Conservation (phyloP, 2,329 filamentous ascomycete species). For the Talaromyces islandicus region DNA sequence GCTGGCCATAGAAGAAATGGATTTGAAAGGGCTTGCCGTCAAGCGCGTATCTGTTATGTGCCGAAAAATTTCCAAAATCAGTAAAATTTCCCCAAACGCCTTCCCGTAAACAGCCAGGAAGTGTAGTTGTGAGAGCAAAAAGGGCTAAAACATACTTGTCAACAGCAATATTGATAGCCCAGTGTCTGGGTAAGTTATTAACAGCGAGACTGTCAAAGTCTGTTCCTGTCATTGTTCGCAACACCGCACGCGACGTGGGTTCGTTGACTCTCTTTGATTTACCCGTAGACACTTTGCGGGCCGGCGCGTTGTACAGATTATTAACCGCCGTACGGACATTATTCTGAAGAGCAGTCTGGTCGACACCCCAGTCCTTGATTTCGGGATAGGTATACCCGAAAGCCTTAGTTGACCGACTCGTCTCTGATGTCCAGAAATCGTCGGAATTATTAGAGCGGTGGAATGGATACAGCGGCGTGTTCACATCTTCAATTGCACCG, state of each 20-base stretch:
- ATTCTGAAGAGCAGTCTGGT: slow-evolving; percentile 27
- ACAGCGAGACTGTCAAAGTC: slow-evolving; percentile 17
- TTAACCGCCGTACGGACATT: slow-evolving; percentile 53
- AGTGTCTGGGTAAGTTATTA: slow-evolving; percentile 43
- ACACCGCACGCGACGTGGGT: background rate
- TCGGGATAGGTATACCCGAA: slow-evolving; percentile 76
- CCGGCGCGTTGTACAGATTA: slow-evolving; percentile 47
- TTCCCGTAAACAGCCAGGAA: slow-evolving; percentile 33
- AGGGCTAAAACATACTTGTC: slow-evolving; percentile 15
- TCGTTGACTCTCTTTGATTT: background rate
- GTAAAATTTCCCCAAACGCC: slow-evolving; percentile 24
- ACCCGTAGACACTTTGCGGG: background rate
- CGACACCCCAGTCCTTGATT: slow-evolving; percentile 40
- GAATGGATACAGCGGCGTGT: slow-evolving; percentile 63
- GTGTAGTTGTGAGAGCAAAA: background rate
- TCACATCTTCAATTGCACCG: slow-evolving; percentile 50
- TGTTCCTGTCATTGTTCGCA: slow-evolving; percentile 10
- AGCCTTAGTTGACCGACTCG: slow-evolving; percentile 50
- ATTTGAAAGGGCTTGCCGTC: slow-evolving; percentile 56
- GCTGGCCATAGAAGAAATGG: slow-evolving; percentile 61
- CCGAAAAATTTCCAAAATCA: slow-evolving; percentile 1
- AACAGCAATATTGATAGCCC: slow-evolving; percentile 62
- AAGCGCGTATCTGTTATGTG: slow-evolving; percentile 35
- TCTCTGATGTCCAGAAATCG: slow-evolving; percentile 63
- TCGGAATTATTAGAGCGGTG: slow-evolving; percentile 43